Conservation (phyloP, 768 basidiomycete species). For the Boletus fagicola region DNA sequence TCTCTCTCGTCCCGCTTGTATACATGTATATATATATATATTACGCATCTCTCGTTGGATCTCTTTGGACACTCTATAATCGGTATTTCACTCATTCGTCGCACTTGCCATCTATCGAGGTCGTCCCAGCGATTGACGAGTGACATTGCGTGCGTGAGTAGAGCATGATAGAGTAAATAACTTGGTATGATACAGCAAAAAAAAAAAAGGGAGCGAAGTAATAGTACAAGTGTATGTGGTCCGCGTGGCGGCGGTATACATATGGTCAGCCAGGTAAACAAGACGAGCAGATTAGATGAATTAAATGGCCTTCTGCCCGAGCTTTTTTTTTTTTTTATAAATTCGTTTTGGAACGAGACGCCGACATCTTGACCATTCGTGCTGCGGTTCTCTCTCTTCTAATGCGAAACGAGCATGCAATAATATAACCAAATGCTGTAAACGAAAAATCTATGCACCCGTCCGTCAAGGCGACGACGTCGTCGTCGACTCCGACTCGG, state of each 20-base stretch:
- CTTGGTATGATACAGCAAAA: conserved; percentile 9
- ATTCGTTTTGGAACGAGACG: background rate
- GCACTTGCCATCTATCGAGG: too few relatives aligned
- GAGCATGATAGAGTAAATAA: background rate
- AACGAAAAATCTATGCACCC: background rate
- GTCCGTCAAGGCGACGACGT: background rate
- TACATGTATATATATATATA: too few relatives aligned
- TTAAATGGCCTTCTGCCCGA: background rate
- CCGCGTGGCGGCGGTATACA: background rate
- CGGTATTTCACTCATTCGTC: too few relatives aligned
- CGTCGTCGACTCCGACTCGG: conserved; percentile 3
- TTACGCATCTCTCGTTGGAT: background rate
- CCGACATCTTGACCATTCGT: background rate
- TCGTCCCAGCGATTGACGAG: too few relatives aligned
- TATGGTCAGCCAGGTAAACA: background rate
- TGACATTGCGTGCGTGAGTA: background rate
- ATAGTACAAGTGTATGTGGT: background rate
- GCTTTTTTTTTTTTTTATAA: too few relatives aligned
- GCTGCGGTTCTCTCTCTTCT: background rate
- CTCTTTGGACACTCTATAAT: too few relatives aligned
- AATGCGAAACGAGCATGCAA: too few relatives aligned
- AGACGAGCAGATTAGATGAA: background rate
- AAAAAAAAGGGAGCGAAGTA: too few relatives aligned
- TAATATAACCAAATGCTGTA: background rate
- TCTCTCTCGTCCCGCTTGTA: too few relatives aligned